Base-by-base conservation (phyloP, 495 filamentous ascomycete species). In the Aspergillus sclerotioniger region DNA sequence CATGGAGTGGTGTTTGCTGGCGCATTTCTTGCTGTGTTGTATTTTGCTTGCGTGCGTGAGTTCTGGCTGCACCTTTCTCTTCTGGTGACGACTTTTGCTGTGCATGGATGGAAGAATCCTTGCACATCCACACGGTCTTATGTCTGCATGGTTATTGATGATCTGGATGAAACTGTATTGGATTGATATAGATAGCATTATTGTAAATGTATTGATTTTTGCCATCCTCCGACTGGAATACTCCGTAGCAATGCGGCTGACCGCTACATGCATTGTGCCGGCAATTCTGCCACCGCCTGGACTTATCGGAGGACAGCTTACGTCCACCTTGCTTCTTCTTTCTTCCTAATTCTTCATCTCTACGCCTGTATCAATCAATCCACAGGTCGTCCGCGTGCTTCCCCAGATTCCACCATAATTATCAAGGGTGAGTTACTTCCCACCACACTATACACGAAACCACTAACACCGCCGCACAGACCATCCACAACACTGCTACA, bases 1-100 rank as follows among this genome's bases (percentile, higher is more conserved):
- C 67, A 74, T 70, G 67, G 62, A 71, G 65, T 66, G 73, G 71
- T 71, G 71, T 76, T 74, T 56, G 46, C 50, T n/a, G 60, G 47
- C 68, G 71, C 70, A 68, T 60, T 52, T 54, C 54, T 39, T 68
- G 61, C 56, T 54, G 28, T 68, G 57, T 62, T 62, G 57, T 63
- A 62, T 62, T 62, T 54, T 52, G 31, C 47, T 39, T 37, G 50
- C 45, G 32, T 25, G 25, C 25, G 25, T 25, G 25, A 25, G 39
- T 28, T 48, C 51, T 20, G 17, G 20, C 17, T 35, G 20, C 43
- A 19, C 53, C 39, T 56, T 56, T 57, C 29, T 33, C n/a, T 25
- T 54, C 29, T 51, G 47, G 33, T 37, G 44, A 20, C 44, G 17
- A 44, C 49, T 19, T 31, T 37, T 46, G 31, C 45, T 37, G 43